Evolutionary conservation across 192 early-diverging fungal genomes (phyloP).

Genomic region (Coemansia sp.): DNA sequence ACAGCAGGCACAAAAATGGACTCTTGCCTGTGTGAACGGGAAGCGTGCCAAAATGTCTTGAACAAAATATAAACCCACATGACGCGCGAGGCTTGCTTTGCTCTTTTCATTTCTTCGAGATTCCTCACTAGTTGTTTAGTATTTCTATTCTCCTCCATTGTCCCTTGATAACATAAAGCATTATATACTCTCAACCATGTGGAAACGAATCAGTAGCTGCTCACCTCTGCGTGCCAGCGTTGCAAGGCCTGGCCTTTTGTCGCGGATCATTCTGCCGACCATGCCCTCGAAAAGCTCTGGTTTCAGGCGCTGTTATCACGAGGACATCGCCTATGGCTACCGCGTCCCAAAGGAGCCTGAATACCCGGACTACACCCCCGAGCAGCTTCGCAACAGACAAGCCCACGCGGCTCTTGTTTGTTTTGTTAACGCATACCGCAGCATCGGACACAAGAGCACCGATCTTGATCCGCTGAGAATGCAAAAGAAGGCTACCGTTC

Average conservation of each 20-base stretch:
- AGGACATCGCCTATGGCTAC: conserved; percentile 84
- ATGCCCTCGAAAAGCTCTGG: neutral
- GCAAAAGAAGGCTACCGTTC: conserved; percentile 51
- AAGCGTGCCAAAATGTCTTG: neutral
- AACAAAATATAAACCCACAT: neutral
- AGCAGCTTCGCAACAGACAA: conserved; percentile 82
- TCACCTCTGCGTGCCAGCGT: neutral
- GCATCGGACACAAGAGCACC: conserved; percentile 78
- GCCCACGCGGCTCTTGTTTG: conserved; percentile 81
- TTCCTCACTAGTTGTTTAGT: neutral
- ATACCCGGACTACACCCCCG: conserved; percentile 76
- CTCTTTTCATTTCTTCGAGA: neutral
- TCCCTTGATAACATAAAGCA: neutral
- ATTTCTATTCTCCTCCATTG: neutral
- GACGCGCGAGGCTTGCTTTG: neutral
- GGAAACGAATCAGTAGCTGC: conserved; percentile 4
- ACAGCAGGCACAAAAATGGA: neutral
- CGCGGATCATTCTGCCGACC: neutral
- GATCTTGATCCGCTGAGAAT: conserved; percentile 85
- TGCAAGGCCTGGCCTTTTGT: neutral
- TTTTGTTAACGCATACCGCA: conserved; percentile 75
- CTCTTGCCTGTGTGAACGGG: too few relatives aligned
- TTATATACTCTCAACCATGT: neutral
- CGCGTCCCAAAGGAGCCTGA: conserved; percentile 68
- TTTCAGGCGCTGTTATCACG: conserved; percentile 62